Evolutionary conservation across 148 eudicot genomes (phyloP).

Genomic region (Vaccinium darrowii): DNA sequence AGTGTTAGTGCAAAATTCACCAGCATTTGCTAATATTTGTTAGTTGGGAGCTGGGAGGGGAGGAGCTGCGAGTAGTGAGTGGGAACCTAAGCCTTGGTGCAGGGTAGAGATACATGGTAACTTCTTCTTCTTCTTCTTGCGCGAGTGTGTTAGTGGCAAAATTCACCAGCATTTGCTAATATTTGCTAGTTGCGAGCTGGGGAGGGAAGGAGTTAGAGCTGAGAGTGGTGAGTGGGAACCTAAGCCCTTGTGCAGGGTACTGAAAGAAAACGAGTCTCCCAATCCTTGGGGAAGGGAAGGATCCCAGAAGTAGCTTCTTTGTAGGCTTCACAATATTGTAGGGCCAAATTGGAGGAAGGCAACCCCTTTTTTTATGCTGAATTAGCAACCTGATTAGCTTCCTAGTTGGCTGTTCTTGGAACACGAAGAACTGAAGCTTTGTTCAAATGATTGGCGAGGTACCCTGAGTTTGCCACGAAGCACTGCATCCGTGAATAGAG

Average conservation of each 20-base stretch:
- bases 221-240: background rate
- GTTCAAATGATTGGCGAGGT: background rate
- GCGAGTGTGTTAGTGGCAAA: background rate
- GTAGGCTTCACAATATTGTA: background rate
- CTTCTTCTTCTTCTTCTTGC: background rate
- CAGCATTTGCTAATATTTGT: background rate
- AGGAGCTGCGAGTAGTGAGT: background rate
- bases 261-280: background rate
- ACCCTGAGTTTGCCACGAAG: background rate
- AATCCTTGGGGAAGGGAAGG: background rate
- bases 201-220: background rate
- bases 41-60: background rate
- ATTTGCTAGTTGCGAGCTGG: background rate
- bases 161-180: background rate
- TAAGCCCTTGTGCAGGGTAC: background rate
- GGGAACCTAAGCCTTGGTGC: background rate
- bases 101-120: background rate
- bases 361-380: background rate
- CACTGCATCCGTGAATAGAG: background rate
- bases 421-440: background rate
- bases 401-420: slow-evolving; percentile 2
- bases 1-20: background rate
- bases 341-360: background rate
- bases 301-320: background rate
- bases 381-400: background rate